Percentiles rank a stretch among this genome's conserved stretches.
These are phyloP conservation scores for Tuctoria greenei DNA, from an alignment of 176 grass and related monocot genomes.

Conservation along the genomic window DNA sequence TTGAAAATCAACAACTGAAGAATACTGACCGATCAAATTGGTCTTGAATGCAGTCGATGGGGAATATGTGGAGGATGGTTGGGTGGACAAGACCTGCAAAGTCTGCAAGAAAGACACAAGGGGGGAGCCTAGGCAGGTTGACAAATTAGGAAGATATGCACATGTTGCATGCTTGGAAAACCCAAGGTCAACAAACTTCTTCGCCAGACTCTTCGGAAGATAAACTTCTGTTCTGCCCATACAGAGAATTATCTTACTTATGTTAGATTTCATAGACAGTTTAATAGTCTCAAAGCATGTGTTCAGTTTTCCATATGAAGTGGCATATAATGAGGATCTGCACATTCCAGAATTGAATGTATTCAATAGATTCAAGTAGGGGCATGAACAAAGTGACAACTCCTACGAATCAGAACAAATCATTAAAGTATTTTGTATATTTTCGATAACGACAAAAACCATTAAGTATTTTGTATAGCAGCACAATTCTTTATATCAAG, in stretches of 20 bases:
- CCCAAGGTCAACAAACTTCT: conserved; percentile 70
- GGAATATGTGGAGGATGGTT: conserved; percentile 90
- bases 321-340: not conserved
- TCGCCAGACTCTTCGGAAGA: conserved; percentile 69
- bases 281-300: not conserved
- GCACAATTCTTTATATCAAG: conserved; percentile 30
- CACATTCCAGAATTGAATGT: conserved; percentile 12
- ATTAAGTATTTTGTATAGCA: conserved; percentile 19
- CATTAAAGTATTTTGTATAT: conserved; percentile 11
- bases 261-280: conserved; percentile 27
- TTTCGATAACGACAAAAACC: no score
- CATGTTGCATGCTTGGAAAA: conserved; percentile 80
- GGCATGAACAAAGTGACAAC: not conserved
- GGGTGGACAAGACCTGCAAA: conserved; percentile 98
- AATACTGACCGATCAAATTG: conserved; percentile 7
- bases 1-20: not conserved
- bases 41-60: conserved; percentile 61
- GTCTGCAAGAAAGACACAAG: conserved; percentile 92
- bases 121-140: conserved; percentile 78
- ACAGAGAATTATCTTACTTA: conserved; percentile 4
- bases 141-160: conserved; percentile 83
- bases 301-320: conserved; percentile 10
- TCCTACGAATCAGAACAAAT: not conserved
- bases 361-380: not conserved
- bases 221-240: conserved; percentile 39